A percentile compares a stretch with the other conserved stretches of the same genome.
Conservation (phyloP, 2,329 filamentous ascomycete species). For the Ophiostoma himal-ulmi region DNA sequence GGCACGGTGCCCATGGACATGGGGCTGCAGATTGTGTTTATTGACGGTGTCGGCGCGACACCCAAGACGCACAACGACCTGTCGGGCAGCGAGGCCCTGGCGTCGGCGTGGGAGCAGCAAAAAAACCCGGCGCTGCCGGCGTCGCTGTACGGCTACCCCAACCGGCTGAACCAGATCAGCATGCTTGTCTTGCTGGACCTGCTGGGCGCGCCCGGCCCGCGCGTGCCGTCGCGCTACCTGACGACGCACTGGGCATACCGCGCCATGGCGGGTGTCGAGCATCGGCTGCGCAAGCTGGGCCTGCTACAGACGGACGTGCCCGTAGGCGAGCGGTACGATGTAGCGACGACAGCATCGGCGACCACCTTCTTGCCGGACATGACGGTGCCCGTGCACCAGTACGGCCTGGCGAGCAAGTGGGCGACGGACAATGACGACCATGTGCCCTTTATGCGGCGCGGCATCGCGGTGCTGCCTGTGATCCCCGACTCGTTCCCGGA, state of each 20-base stretch:
- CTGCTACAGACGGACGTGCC: slow-evolving; percentile 40
- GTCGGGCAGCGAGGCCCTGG: slow-evolving; percentile 46
- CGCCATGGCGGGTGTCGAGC: slow-evolving; percentile 58
- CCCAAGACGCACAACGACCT: not conserved
- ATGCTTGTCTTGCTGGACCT: slow-evolving; percentile 71
- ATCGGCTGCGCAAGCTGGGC: slow-evolving; percentile 52
- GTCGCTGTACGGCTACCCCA: slow-evolving; percentile 57
- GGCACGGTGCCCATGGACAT: slow-evolving; percentile 57
- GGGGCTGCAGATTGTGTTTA: slow-evolving; percentile 71
- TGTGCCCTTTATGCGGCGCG: slow-evolving; percentile 66
- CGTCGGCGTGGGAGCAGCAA: slow-evolving; percentile 63
- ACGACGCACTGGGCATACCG: slow-evolving; percentile 80
- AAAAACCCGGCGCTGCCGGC: slow-evolving; percentile 61
- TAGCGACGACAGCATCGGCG: slow-evolving; percentile 36
- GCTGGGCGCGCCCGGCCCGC: slow-evolving; percentile 52
- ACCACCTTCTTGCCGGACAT: slow-evolving; percentile 18
- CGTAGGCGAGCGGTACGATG: slow-evolving; percentile 36
- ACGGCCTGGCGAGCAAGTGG: slow-evolving; percentile 33
- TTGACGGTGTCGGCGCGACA: slow-evolving; percentile 72
- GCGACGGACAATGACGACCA: slow-evolving; percentile 65
- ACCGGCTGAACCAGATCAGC: slow-evolving; percentile 63
- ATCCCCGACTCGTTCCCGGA: slow-evolving; percentile 65
- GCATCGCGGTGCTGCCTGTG: slow-evolving; percentile 69
- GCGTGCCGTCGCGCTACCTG: slow-evolving; percentile 68
- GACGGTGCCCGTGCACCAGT: slow-evolving; percentile 32